Evolutionary conservation across 192 early-diverging fungal species (phyloP).

Genomic region (Podila clonocystis): DNA sequence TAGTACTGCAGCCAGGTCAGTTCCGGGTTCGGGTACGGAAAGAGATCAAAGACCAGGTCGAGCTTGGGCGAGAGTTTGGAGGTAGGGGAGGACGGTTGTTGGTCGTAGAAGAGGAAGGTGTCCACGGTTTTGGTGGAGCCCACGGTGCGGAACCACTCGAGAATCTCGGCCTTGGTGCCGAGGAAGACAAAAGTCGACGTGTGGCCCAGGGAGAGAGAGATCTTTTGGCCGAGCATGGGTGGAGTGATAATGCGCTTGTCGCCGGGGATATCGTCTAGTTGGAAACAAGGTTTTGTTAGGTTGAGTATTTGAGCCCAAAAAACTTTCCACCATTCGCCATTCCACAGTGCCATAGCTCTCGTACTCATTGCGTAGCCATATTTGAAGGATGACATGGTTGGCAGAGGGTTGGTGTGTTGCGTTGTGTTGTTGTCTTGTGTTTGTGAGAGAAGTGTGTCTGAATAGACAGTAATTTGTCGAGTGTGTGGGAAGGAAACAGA

Average conservation of each 20-base stretch:
- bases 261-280: constrained; percentile 32
- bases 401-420: too few relatives aligned
- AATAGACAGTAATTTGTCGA: too few relatives aligned
- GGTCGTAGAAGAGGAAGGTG: constrained; percentile 46
- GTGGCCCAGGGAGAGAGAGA: constrained; percentile 53
- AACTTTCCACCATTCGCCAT: not conserved
- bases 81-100: not conserved
- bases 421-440: too few relatives aligned
- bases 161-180: constrained; percentile 57
- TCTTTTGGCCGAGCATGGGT: constrained; percentile 54
- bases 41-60: constrained; percentile 59
- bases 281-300: not conserved
- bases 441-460: too few relatives aligned
- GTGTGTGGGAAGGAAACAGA: too few relatives aligned
- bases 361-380: constrained; percentile 51
- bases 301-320: too few relatives aligned
- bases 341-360: too few relatives aligned
- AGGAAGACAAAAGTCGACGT: constrained; percentile 58
- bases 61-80: constrained; percentile 16
- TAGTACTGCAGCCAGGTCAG: constrained; percentile 52
- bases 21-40: constrained; percentile 56
- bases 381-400: constrained; percentile 12
- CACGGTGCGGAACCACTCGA: constrained; percentile 56
- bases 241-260: constrained; percentile 56
- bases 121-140: constrained; percentile 41